Percentiles rank a stretch among this genome's conserved stretches.
phyloP scores from a whole-genome alignment of 2,329 filamentous ascomycete genomes.

The Albophoma yamanashiensis region DNA sequence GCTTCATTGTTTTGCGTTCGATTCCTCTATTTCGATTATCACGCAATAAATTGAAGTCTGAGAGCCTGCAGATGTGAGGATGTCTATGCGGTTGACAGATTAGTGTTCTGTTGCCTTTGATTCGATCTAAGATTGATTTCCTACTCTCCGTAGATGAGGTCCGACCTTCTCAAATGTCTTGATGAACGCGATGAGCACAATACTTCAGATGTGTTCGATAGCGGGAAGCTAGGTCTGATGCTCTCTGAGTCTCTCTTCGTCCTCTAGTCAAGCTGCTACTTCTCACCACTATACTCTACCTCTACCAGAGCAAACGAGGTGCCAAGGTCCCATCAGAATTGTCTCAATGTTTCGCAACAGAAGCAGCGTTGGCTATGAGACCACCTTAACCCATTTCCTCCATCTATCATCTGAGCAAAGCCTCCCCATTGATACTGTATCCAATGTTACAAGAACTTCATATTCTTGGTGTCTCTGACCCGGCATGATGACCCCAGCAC shows the following conservation, averaged over 20 bases:
- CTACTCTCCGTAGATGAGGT: neutral
- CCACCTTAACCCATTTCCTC: constrained; percentile 14
- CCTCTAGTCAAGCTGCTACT: neutral
- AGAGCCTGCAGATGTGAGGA: too few species aligned
- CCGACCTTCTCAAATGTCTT: neutral
- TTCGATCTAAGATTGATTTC: neutral
- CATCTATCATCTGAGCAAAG: constrained; percentile 14
- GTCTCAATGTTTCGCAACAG: neutral
- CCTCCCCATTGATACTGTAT: constrained; percentile 15
- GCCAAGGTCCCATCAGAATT: neutral
- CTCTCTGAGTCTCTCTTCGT: neutral
- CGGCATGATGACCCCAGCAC: constrained; percentile 20
- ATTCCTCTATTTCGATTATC: too few species aligned
- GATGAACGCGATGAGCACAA: neutral
- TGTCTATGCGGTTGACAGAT: neutral
- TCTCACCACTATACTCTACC: neutral
- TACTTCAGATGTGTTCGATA: neutral
- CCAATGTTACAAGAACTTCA: constrained; percentile 21
- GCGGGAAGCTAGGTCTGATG: neutral
- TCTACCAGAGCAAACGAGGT: neutral
- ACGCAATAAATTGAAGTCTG: too few species aligned
- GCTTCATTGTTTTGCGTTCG: too few species aligned
- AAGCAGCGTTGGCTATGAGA: neutral
- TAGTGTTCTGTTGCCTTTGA: neutral
- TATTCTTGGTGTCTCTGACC: constrained; percentile 12